Percentiles rank a stretch among this genome's conserved stretches.
Conservation (phyloP, 106 monocot species). For the Dendrobium officinale region DNA sequence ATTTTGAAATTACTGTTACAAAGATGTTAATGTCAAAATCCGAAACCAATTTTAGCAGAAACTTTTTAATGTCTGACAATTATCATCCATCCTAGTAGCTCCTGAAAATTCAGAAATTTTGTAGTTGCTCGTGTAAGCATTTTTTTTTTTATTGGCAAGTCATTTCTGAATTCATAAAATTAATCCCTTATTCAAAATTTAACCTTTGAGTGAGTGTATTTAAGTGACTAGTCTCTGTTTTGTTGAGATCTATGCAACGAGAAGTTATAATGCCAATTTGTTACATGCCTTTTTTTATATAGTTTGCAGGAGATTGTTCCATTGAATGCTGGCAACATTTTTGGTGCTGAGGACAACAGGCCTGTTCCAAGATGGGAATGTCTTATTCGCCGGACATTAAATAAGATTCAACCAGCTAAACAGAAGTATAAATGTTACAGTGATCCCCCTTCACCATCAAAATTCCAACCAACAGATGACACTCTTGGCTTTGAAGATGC, state of each 20-base stretch:
- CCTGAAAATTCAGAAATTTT: not conserved
- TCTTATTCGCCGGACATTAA: constrained; percentile 70
- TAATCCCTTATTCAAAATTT: not conserved
- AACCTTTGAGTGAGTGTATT: not conserved
- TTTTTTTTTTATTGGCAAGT: not conserved
- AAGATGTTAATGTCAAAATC: not conserved
- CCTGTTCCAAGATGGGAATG: constrained; percentile 81
- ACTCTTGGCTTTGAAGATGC: constrained; percentile 39
- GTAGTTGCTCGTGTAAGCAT: not conserved
- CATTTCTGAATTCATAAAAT: not conserved
- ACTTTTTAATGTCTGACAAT: not conserved
- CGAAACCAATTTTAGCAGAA: not conserved
- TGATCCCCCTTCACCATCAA: constrained; percentile 59
- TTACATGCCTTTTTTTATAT: constrained; percentile 4
- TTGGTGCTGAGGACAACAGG: constrained; percentile 77
- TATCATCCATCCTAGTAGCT: no score
- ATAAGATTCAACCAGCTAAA: constrained; percentile 30
- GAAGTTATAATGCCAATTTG: not conserved
- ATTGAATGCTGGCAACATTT: constrained; percentile 87
- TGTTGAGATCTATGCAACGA: not conserved
- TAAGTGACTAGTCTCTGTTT: not conserved
- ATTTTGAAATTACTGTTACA: not conserved
- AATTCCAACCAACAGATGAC: constrained; percentile 48
- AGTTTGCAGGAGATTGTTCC: constrained; percentile 97
- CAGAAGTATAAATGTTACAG: constrained; percentile 40